Base-by-base conservation (phyloP, 176 grass and related monocot genomes). In the Phoenix roebelenii region DNA sequence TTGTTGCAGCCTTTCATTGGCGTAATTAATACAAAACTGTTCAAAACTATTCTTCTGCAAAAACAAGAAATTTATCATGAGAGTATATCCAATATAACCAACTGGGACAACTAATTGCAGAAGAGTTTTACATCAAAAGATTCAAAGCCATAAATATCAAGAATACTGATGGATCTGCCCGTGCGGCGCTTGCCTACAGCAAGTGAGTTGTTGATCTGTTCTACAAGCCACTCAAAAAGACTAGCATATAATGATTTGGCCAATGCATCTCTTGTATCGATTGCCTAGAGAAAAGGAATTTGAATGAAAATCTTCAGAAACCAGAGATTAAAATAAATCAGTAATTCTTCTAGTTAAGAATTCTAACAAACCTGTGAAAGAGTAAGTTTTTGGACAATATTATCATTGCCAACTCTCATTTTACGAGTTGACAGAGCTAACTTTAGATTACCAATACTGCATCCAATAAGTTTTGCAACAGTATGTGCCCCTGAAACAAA, bases 1-100 rank as follows among this genome's bases (percentile, higher is more conserved):
- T 80, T 98, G 93, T 32, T 98, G 93, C 23, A 98, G 76, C 74
- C 93, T 92, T 79, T 98, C 93, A 68, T 98, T 98, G 25, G 93
- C 84, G 67, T 92, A 98, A 68, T 98, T 98, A 65, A 98, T 98
- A 67, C 93, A 98, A 73, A 98, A 98, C 68, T 98, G 93, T 85
- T 98, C 93, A 61, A 98, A 98, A 63, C 87, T 91, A 64, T 98
- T 98, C 64, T 74, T 98, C 80, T 83, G 83, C 25, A 77, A 77
- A 44, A 44, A 50, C 63, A 72, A n/a, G 51, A 74, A 70, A 18
- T 44, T 57, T 49, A 64, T 77, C 49, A 72, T 60, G 26, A 79
- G 56, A 82, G 73, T 66, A 15, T 22, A 66, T 26, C 44, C 52
- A 57, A 35, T 2, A 72, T 30, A 52, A 57, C 58, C 5, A 82